A percentile compares a stretch with the other conserved stretches of the same genome.
These are phyloP conservation scores for Pyrenophora teres DNA, from an alignment of 2,329 filamentous ascomycete species.

Conservation along the genomic window DNA sequence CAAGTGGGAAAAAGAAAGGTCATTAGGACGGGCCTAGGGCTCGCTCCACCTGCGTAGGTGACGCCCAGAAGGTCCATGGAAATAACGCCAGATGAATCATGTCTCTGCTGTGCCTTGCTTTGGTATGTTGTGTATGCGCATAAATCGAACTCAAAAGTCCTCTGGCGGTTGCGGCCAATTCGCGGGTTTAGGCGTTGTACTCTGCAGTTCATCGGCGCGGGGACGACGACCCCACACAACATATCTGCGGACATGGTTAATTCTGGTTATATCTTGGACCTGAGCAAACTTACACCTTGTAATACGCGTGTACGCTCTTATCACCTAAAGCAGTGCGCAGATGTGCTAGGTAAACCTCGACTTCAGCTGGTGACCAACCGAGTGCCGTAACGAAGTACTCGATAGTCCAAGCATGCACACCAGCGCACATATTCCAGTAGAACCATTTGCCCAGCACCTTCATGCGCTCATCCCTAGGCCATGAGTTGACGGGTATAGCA, in stretches of 20 bases:
- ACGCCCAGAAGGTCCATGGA: too few relatives aligned
- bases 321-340: slow-evolving; percentile 49
- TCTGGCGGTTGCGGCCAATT: slow-evolving; percentile 24
- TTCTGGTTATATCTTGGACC: background rate
- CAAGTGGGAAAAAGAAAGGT: too few relatives aligned
- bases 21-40: too few relatives aligned
- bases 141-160: background rate
- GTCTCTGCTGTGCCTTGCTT: too few relatives aligned
- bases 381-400: slow-evolving; percentile 51
- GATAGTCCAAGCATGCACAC: slow-evolving; percentile 52
- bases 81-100: too few relatives aligned
- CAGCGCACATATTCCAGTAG: slow-evolving; percentile 53
- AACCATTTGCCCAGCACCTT: slow-evolving; percentile 57
- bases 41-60: too few relatives aligned
- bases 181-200: slow-evolving; percentile 22
- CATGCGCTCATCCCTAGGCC: slow-evolving; percentile 55
- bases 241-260: slow-evolving; percentile 21
- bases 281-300: slow-evolving; percentile 46
- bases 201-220: slow-evolving; percentile 18
- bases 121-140: background rate
- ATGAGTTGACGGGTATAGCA: slow-evolving; percentile 59
- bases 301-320: slow-evolving; percentile 49
- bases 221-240: slow-evolving; percentile 39
- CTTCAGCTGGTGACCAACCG: slow-evolving; percentile 52
- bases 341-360: slow-evolving; percentile 52